Conservation (phyloP, 257 asterid species). For the Mitragyna speciosa region DNA sequence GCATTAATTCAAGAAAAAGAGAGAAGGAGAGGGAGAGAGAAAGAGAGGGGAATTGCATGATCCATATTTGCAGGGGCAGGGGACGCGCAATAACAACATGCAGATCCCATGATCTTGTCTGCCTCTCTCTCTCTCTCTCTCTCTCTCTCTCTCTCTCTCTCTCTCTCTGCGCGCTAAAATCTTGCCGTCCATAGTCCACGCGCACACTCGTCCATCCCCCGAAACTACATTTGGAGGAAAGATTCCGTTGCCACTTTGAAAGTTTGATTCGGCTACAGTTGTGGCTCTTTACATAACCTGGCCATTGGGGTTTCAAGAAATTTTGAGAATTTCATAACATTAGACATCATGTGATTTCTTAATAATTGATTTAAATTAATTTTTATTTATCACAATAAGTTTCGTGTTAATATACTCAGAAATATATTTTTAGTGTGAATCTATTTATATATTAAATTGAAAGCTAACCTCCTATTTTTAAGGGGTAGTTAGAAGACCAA, state of each 20-base stretch:
- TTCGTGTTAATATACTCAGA: no score
- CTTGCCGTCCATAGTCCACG: slow-evolving; percentile 30
- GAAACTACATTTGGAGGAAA: not conserved
- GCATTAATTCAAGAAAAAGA: not conserved
- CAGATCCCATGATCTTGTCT: slow-evolving; percentile 56
- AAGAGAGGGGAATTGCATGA: slow-evolving; percentile 42
- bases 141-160: slow-evolving; percentile 15
- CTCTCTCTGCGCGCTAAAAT: not conserved
- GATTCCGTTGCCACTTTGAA: not conserved
- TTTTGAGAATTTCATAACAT: no score
- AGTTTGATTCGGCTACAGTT: not conserved
- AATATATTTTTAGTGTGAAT: no score
- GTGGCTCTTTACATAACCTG: not conserved
- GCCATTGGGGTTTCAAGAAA: not conserved
- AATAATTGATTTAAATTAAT: no score
- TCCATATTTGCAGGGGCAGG: slow-evolving; percentile 30
- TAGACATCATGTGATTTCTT: no score
- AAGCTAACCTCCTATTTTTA: no score
- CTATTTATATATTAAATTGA: no score
- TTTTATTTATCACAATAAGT: no score
- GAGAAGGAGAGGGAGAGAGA: not conserved
- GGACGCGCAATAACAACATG: slow-evolving; percentile 54
- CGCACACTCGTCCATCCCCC: not conserved
- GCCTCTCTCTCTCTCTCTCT: slow-evolving; percentile 17
- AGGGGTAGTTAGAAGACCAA: no score